Conservation (phyloP, 305 asterid species). For the Plantago lanceolata region DNA sequence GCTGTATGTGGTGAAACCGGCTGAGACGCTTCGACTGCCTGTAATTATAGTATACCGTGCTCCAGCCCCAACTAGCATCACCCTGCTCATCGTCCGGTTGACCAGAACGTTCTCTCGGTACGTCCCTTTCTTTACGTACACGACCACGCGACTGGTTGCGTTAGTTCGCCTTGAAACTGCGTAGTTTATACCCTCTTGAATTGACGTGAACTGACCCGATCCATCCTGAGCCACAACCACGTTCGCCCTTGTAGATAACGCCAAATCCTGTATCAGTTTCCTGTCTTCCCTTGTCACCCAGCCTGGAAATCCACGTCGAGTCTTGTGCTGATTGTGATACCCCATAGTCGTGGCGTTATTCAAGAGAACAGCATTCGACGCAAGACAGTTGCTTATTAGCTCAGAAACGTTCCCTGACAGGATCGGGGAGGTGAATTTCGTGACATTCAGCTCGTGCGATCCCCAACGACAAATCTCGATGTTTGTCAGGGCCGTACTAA, state of each 20-base stretch:
- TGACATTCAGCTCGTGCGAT: slow-evolving; percentile 57
- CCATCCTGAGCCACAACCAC: slow-evolving; percentile 60
- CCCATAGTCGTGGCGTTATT: slow-evolving; percentile 22
- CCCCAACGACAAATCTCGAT: slow-evolving; percentile 68
- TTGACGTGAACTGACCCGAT: slow-evolving; percentile 53
- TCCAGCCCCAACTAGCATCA: slow-evolving; percentile 81
- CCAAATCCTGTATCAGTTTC: slow-evolving; percentile 38
- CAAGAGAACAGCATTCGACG: slow-evolving; percentile 53
- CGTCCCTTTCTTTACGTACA: slow-evolving; percentile 64
- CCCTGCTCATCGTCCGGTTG: slow-evolving; percentile 52
- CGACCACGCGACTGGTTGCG: slow-evolving; percentile 57
- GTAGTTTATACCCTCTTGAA: slow-evolving; percentile 59
- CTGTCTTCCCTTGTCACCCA: slow-evolving; percentile 58
- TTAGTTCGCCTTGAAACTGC: slow-evolving; percentile 41
- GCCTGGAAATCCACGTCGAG: slow-evolving; percentile 39
- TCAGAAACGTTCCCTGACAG: slow-evolving; percentile 55
- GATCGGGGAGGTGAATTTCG: slow-evolving; percentile 50
- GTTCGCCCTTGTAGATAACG: slow-evolving; percentile 37
- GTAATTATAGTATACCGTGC: slow-evolving; percentile 64
- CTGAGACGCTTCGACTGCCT: slow-evolving; percentile 64
- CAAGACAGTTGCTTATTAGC: slow-evolving; percentile 70
- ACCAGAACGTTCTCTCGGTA: slow-evolving; percentile 62
- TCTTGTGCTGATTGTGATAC: not conserved
- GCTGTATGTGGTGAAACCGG: slow-evolving; percentile 71
- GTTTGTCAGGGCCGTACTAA: slow-evolving; percentile 74